These are phyloP conservation scores for Usnea hakonensis DNA, from an alignment of 495 filamentous ascomycete species.

Conservation along the genomic window DNA sequence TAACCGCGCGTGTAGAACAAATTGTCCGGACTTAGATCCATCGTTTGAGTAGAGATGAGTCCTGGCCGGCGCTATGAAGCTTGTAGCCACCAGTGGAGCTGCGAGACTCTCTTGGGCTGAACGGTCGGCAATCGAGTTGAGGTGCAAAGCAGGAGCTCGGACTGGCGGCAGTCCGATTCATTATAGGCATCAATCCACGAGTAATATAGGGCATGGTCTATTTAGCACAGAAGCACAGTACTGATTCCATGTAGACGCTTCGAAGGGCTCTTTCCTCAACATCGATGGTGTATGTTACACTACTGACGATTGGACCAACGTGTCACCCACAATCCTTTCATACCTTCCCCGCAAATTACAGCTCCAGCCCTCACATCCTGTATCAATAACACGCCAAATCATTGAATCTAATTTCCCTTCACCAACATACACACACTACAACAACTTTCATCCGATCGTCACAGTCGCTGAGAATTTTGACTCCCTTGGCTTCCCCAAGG, in stretches of 20 bases:
- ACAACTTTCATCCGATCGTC: constrained; percentile 75
- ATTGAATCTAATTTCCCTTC: constrained; percentile 82
- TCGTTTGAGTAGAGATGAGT: not conserved
- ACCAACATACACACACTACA: constrained; percentile 67
- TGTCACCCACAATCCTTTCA: constrained; percentile 64
- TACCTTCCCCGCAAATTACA: constrained; percentile 70
- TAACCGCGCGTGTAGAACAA: not conserved
- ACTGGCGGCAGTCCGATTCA: not conserved
- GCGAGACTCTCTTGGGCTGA: constrained; percentile 31
- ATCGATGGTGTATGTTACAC: constrained; percentile 58
- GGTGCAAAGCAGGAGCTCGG: not conserved
- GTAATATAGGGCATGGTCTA: not conserved
- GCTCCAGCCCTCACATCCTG: constrained; percentile 78
- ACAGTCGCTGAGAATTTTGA: constrained; percentile 86
- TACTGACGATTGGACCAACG: constrained; percentile 80
- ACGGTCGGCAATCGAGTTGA: constrained; percentile 13
- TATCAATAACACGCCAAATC: constrained; percentile 81
- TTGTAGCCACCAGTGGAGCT: constrained; percentile 40
- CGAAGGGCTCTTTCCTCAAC: constrained; percentile 26
- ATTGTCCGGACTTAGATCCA: not conserved
- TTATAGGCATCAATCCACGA: constrained; percentile 16
- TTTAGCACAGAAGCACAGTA: not conserved
- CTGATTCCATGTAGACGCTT: constrained; percentile 8
- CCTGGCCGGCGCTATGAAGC: constrained; percentile 30
- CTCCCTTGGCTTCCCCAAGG: constrained; percentile 76